Percentiles rank a stretch among this genome's conserved stretches.
phyloP scores from a whole-genome alignment of 2,329 filamentous ascomycete species.

The Nemania sp. region DNA sequence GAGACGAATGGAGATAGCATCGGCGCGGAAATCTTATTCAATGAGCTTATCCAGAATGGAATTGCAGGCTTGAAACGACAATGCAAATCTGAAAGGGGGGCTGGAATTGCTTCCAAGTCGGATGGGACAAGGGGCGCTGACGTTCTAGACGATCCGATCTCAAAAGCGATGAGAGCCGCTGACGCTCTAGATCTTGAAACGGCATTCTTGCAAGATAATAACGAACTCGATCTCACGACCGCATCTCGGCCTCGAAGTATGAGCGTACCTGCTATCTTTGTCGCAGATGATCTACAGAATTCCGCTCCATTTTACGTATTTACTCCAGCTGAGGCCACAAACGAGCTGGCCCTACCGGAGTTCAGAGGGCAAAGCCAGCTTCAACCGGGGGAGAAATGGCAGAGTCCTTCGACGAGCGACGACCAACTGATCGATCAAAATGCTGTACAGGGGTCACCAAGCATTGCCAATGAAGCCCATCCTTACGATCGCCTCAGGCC shows the following conservation, averaged over 20 bases:
- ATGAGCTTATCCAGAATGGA: slow-evolving; percentile 54
- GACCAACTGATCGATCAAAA: slow-evolving; percentile 16
- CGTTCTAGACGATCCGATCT: slow-evolving; percentile 51
- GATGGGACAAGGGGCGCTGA: slow-evolving; percentile 22
- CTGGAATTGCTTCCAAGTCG: background rate
- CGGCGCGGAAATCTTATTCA: slow-evolving; percentile 57
- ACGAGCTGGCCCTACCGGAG: slow-evolving; percentile 7
- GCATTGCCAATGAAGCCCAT: slow-evolving; percentile 16
- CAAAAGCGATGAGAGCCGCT: slow-evolving; percentile 60
- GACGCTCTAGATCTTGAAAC: slow-evolving; percentile 61
- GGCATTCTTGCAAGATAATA: slow-evolving; percentile 54
- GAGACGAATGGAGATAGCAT: slow-evolving; percentile 52
- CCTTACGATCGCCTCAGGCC: slow-evolving; percentile 18
- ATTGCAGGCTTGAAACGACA: slow-evolving; percentile 43
- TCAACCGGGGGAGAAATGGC: slow-evolving; percentile 21
- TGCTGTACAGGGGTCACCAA: slow-evolving; percentile 11
- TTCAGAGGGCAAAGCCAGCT: slow-evolving; percentile 8
- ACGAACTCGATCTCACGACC: slow-evolving; percentile 52
- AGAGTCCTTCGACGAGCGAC: slow-evolving; percentile 7
- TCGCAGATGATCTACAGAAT: slow-evolving; percentile 48
- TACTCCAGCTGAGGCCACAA: slow-evolving; percentile 37
- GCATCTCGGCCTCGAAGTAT: slow-evolving; percentile 49
- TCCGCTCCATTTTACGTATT: slow-evolving; percentile 54
- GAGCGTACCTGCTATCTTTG: slow-evolving; percentile 53
- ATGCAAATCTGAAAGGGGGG: background rate